Evolutionary conservation across 305 asterid genomes (phyloP).

Genomic region (Fraxinus latifolia): DNA sequence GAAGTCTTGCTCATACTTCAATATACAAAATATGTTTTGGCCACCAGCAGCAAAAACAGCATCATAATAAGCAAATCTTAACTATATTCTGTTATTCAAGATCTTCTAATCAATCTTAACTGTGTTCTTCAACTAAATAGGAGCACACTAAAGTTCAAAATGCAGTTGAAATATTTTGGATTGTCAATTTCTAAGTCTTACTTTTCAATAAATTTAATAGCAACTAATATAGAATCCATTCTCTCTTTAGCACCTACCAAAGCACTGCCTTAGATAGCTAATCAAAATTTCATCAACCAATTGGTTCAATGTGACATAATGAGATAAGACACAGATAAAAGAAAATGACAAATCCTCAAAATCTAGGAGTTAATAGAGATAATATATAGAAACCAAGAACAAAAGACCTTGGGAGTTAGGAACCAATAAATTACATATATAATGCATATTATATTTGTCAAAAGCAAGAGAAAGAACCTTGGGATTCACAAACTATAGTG

Average conservation of each 20-base stretch:
- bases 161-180: not conserved
- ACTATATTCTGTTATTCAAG: not conserved
- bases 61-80: not conserved
- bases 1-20: not conserved
- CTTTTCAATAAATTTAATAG: not conserved
- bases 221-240: not conserved
- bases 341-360: not conserved
- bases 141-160: not conserved
- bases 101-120: not conserved
- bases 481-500: conserved; percentile 88
- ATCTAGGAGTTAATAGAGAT: not conserved
- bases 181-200: not conserved
- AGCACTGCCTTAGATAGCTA: not conserved
- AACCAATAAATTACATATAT: conserved; percentile 11
- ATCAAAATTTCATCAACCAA: not conserved
- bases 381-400: not conserved
- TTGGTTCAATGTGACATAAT: not conserved
- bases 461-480: conserved; percentile 40
- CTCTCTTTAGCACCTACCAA: not conserved
- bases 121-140: not conserved
- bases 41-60: not conserved
- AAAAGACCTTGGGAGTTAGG: not conserved
- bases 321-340: not conserved
- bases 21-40: not conserved
- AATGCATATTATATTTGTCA: not conserved